Conservation (phyloP, 495 filamentous ascomycete genomes). For the Trichocladium antarcticum region DNA sequence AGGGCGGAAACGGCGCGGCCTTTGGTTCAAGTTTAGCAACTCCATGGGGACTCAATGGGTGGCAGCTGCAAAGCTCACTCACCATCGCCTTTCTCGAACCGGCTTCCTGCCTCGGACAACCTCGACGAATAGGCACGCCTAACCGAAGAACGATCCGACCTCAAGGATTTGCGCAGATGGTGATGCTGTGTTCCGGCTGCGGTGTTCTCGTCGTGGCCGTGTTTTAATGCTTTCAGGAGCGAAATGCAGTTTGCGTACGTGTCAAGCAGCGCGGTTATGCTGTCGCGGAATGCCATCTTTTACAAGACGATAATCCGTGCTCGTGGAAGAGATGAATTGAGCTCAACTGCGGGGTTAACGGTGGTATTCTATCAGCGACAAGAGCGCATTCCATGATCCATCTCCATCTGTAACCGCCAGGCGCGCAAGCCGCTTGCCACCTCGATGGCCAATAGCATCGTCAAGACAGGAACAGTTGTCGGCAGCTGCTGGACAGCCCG, state of each 20-base stretch:
- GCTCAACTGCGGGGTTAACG: conserved; percentile 2
- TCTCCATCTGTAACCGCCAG: conserved; percentile 1
- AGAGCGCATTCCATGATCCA: no score
- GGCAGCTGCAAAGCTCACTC: neutral
- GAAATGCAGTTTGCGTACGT: conserved; percentile 30
- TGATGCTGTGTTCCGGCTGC: conserved; percentile 23
- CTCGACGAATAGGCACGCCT: conserved; percentile 20
- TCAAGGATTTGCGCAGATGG: conserved; percentile 26
- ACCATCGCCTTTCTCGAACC: conserved; percentile 28
- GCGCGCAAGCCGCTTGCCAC: neutral
- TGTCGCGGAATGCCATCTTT: conserved; percentile 23
- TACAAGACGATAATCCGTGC: no score
- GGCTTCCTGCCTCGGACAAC: conserved; percentile 17
- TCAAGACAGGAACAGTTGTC: neutral
- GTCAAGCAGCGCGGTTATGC: conserved; percentile 22
- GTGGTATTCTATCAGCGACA: neutral
- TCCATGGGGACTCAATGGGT: neutral
- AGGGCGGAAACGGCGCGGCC: conserved; percentile 22
- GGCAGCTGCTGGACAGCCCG: no score
- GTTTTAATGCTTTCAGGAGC: conserved; percentile 24
- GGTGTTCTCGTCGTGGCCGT: conserved; percentile 1
- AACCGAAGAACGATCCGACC: conserved; percentile 23
- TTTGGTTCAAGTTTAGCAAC: conserved; percentile 8
- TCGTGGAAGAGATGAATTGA: neutral
- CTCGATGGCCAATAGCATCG: neutral